Evolutionary conservation across 2,329 filamentous ascomycete species (phyloP).

Genomic region (Penicillium palitans): DNA sequence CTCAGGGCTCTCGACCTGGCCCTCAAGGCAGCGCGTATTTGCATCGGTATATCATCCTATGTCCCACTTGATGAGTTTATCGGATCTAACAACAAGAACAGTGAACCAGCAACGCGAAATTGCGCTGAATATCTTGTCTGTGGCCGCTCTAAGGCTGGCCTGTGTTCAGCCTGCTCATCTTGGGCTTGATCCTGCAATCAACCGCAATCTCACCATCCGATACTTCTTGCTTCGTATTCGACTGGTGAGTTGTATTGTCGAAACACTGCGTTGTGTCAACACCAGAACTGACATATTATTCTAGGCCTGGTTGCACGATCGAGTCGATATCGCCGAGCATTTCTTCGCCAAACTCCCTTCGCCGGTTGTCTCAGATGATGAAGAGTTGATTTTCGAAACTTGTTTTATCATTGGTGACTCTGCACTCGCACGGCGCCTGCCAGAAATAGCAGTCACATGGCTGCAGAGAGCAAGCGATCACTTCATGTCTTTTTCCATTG

Average conservation of each 20-base stretch:
- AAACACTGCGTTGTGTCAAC: not conserved
- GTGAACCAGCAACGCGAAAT: slow-evolving; percentile 58
- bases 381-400: slow-evolving; percentile 61
- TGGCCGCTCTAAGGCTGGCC: slow-evolving; percentile 59
- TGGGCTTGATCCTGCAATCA: slow-evolving; percentile 7
- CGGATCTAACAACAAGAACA: slow-evolving; percentile 28
- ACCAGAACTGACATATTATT: not conserved
- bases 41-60: slow-evolving; percentile 54
- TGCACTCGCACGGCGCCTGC: slow-evolving; percentile 55
- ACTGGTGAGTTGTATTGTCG: slow-evolving; percentile 55
- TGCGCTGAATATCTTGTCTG: slow-evolving; percentile 63
- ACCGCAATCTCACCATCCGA: slow-evolving; percentile 46
- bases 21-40: slow-evolving; percentile 64
- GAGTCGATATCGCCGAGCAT: slow-evolving; percentile 74
- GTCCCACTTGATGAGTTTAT: not conserved
- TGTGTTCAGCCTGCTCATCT: slow-evolving; percentile 18
- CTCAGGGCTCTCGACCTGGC: slow-evolving; percentile 64
- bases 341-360: slow-evolving; percentile 65
- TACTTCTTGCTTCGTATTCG: slow-evolving; percentile 67
- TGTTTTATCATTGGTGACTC: slow-evolving; percentile 71
- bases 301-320: slow-evolving; percentile 74
- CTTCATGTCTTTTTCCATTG: slow-evolving; percentile 52
- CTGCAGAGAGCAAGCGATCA: slow-evolving; percentile 65
- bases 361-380: slow-evolving; percentile 45
- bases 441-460: slow-evolving; percentile 66